A percentile compares a stretch with the other conserved stretches of the same genome.
Conservation (phyloP, 2,329 filamentous ascomycete genomes). For the Orbilia javanica region DNA sequence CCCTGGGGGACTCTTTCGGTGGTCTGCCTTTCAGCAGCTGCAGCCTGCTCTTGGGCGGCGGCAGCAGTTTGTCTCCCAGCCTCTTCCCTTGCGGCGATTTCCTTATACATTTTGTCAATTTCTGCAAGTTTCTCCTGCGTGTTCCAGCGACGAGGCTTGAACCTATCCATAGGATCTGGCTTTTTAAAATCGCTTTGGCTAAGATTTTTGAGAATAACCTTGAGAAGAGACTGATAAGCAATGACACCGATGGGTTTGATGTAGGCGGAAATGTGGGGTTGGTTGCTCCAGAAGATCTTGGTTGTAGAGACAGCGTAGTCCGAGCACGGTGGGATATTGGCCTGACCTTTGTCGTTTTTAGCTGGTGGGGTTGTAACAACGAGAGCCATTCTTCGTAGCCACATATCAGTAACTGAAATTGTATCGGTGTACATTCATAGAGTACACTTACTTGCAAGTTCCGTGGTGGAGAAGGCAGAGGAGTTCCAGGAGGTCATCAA, state of each 20-base stretch:
- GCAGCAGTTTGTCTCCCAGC: not conserved
- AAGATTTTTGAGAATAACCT: conserved; percentile 17
- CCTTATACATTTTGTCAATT: conserved; percentile 23
- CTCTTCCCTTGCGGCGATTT: not conserved
- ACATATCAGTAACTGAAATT: not conserved
- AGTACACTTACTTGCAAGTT: conserved; percentile 34
- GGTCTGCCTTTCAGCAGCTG: not conserved
- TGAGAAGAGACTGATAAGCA: conserved; percentile 28
- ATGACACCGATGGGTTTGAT: conserved; percentile 46
- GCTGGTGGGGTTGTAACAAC: conserved; percentile 39
- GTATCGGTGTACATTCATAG: no score
- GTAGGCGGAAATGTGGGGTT: conserved; percentile 32
- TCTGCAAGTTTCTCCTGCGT: conserved; percentile 43
- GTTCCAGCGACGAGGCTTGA: conserved; percentile 23
- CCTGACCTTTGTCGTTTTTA: conserved; percentile 21
- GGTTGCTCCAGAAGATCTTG: conserved; percentile 49
- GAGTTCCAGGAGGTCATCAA: conserved; percentile 20
- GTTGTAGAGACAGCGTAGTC: conserved; percentile 28
- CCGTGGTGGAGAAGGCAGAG: conserved; percentile 40
- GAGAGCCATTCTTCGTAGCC: conserved; percentile 46
- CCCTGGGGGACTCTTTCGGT: not conserved
- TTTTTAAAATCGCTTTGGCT: conserved; percentile 30
- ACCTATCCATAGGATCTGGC: conserved; percentile 45
- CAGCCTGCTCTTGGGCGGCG: no score
- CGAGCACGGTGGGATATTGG: conserved; percentile 21